These are phyloP conservation scores for Geotrichum aggregatum DNA, from an alignment of 1,139 yeast genomes.

Conservation along the genomic window DNA sequence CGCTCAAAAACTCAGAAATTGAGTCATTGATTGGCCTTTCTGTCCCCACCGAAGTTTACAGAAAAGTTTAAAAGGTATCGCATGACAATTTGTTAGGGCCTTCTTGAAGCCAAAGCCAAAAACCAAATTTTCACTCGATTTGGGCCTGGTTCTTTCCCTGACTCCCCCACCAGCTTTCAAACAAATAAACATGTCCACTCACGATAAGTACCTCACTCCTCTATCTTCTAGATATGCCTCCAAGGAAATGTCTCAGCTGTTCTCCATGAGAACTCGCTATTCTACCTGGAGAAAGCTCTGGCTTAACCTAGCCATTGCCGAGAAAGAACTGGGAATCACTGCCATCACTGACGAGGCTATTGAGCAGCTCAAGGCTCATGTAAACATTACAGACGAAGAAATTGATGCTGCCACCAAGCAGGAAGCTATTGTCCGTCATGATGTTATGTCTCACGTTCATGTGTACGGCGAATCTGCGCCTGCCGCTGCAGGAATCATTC, in stretches of 20 bases:
- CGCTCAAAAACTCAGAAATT: no score
- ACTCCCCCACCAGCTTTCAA: no score
- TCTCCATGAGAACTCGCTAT: conserved; percentile 89
- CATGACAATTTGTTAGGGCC: no score
- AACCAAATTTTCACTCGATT: no score
- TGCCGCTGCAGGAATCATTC: conserved; percentile 95
- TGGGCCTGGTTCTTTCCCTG: no score
- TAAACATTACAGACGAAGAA: conserved; percentile 86
- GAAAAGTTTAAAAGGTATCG: no score
- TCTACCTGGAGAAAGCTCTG: conserved; percentile 98
- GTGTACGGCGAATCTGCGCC: conserved; percentile 91
- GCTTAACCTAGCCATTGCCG: conserved; percentile 94
- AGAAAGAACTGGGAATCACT: conserved; percentile 78
- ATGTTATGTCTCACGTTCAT: conserved; percentile 99
- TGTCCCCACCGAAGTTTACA: no score
- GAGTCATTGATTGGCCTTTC: no score
- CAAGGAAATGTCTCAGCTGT: conserved; percentile 89
- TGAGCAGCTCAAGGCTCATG: conserved; percentile 71
- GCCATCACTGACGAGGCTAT: conserved; percentile 89
- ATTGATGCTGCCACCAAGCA: conserved; percentile 83
- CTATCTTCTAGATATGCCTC: conserved; percentile 95
- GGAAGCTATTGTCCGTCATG: conserved; percentile 98
- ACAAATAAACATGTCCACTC: conserved; percentile 12
- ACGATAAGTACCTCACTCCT: conserved; percentile 70
- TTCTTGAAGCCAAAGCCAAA: no score